These are phyloP conservation scores for Uronychia binucleata DNA, from an alignment of 73 alveolate species.

Conservation along the genomic window DNA sequence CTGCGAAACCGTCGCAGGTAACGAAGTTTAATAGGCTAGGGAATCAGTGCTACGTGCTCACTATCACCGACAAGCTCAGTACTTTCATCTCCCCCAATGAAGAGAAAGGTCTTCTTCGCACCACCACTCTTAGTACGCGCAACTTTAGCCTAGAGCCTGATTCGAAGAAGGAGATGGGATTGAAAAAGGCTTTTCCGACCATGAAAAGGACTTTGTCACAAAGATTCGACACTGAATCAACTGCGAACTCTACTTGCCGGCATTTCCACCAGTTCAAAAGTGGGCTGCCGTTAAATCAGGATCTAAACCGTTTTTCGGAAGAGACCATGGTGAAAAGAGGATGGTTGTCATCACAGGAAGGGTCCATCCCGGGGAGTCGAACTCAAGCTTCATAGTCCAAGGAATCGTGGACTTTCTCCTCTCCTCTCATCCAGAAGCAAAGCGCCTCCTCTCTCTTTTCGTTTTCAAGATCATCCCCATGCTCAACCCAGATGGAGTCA, in stretches of 20 bases:
- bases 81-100: no score
- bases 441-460: slow-evolving; percentile 71
- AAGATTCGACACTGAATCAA: no score
- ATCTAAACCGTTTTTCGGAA: no score
- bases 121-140: no score
- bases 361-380: slow-evolving; percentile 94
- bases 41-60: slow-evolving; percentile 2
- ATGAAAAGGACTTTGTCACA: no score
- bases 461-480: slow-evolving; percentile 89
- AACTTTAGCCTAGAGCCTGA: no score
- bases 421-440: slow-evolving; percentile 75
- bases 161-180: no score
- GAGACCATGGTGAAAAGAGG: slow-evolving; percentile 74
- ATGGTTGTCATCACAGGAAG: slow-evolving; percentile 77
- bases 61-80: slow-evolving; percentile 40
- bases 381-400: slow-evolving; percentile 81
- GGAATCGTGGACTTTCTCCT: slow-evolving; percentile 86
- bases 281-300: no score
- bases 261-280: no score
- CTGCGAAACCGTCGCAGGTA: slow-evolving; percentile 17
- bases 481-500: slow-evolving; percentile 91
- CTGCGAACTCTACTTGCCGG: no score
- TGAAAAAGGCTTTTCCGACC: no score
- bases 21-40: no score
- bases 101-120: slow-evolving; percentile 36